A percentile compares a stretch with the other conserved stretches of the same genome.
Evolutionary conservation across 805 yeast species (phyloP).

Genomic region (Pichia phayaonensis): DNA sequence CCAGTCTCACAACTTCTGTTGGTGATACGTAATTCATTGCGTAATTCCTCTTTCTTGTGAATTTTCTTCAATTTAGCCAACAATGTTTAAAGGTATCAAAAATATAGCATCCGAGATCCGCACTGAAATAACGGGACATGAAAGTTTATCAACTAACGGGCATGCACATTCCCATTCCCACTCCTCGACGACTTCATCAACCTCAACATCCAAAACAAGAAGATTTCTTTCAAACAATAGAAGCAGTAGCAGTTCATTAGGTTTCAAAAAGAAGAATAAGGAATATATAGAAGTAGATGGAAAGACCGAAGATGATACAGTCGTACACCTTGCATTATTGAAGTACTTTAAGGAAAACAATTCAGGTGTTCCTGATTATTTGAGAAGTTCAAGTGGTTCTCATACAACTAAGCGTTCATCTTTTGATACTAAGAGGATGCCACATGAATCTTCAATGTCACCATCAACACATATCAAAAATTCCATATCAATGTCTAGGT

Average conservation of each 20-base stretch:
- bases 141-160: neutral
- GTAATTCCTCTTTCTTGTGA: neutral
- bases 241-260: neutral
- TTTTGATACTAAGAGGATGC: neutral
- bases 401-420: neutral
- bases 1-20: neutral
- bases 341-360: constrained; percentile 21
- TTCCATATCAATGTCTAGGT: neutral
- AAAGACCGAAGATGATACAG: constrained; percentile 26
- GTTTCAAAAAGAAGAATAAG: neutral
- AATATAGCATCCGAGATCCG: constrained; percentile 15
- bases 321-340: constrained; percentile 26
- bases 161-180: constrained; percentile 3
- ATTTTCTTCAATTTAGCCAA: neutral
- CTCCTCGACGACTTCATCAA: neutral
- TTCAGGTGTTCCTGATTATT: constrained; percentile 19
- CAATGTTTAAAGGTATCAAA: constrained; percentile 16
- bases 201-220: constrained; percentile 1
- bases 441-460: neutral
- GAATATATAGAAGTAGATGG: constrained; percentile 27
- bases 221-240: neutral
- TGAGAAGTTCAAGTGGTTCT: neutral
- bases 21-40: no score
- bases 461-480: neutral
- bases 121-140: neutral